Conservation (phyloP, 2,329 filamentous ascomycete species). For the Calonectria fujianensis region DNA sequence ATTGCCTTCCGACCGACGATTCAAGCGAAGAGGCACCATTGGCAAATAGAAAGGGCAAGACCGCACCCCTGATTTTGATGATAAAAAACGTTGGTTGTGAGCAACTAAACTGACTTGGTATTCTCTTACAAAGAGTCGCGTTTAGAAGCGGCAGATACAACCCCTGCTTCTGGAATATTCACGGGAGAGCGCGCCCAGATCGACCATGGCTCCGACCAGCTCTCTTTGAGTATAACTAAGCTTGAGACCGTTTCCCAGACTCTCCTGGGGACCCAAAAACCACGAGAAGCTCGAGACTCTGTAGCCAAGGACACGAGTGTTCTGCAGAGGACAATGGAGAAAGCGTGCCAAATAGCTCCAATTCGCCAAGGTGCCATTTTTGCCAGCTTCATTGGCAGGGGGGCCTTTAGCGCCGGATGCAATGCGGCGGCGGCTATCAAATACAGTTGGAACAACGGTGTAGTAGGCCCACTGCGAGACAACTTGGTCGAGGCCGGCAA, state of each 20-base stretch:
- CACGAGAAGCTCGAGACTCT: not conserved
- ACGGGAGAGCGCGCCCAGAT: constrained; percentile 4
- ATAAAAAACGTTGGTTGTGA: not conserved
- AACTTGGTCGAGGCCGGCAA: not conserved
- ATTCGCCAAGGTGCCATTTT: constrained; percentile 26
- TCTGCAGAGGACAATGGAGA: constrained; percentile 25
- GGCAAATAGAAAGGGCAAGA: not conserved
- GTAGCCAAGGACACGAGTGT: not conserved
- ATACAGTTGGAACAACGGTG: not conserved
- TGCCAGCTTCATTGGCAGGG: constrained; percentile 26
- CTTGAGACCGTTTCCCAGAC: not conserved
- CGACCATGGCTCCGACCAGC: constrained; percentile 7
- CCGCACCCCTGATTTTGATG: not conserved
- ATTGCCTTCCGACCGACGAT: too few relatives aligned
- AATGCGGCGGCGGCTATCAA: not conserved
- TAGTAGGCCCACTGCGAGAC: constrained; percentile 21
- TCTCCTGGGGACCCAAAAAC: not conserved
- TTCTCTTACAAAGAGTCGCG: not conserved
- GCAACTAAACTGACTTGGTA: not conserved
- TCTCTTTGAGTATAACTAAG: not conserved
- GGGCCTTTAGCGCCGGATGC: constrained; percentile 29
- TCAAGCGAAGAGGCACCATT: not conserved
- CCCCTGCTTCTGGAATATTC: not conserved
- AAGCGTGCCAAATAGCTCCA: constrained; percentile 29
- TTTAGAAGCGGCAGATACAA: not conserved